Evolutionary conservation across 2,329 filamentous ascomycete genomes (phyloP).

Genomic region (Oidium heveae): DNA sequence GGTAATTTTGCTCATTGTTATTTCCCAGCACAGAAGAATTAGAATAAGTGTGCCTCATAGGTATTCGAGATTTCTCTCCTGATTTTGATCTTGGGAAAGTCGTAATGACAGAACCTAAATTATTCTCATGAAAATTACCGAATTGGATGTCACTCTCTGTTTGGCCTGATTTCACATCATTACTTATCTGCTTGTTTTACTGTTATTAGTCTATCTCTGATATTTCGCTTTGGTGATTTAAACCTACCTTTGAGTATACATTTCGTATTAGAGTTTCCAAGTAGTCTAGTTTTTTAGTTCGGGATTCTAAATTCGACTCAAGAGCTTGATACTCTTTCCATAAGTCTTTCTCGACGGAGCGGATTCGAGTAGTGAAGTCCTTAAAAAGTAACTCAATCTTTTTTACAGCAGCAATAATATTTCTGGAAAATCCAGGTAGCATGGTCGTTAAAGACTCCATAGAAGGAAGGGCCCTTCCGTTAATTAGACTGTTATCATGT

Average conservation of each 20-base stretch:
- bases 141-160: constrained; percentile 17
- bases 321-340: constrained; percentile 73
- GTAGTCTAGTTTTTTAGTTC: constrained; percentile 65
- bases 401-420: constrained; percentile 66
- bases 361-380: constrained; percentile 57
- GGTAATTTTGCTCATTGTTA: constrained; percentile 18
- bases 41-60: constrained; percentile 28
- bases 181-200: no score
- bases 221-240: constrained; percentile 22
- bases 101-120: constrained; percentile 14
- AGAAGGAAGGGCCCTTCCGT: constrained; percentile 58
- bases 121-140: constrained; percentile 17
- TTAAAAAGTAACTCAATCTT: constrained; percentile 59
- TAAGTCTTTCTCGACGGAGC: constrained; percentile 68
- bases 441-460: constrained; percentile 69
- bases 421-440: constrained; percentile 71
- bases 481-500: constrained; percentile 69
- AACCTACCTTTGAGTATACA: constrained; percentile 20
- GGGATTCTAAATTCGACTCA: constrained; percentile 54
- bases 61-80: constrained; percentile 7
- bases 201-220: no score
- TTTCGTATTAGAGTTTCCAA: constrained; percentile 59
- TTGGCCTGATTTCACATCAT: no score
- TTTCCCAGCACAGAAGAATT: constrained; percentile 14
- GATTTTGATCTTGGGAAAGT: constrained; percentile 12